These are phyloP conservation scores for Chloropicon primus DNA, from an alignment of 139 green algal species.

Conservation along the genomic window DNA sequence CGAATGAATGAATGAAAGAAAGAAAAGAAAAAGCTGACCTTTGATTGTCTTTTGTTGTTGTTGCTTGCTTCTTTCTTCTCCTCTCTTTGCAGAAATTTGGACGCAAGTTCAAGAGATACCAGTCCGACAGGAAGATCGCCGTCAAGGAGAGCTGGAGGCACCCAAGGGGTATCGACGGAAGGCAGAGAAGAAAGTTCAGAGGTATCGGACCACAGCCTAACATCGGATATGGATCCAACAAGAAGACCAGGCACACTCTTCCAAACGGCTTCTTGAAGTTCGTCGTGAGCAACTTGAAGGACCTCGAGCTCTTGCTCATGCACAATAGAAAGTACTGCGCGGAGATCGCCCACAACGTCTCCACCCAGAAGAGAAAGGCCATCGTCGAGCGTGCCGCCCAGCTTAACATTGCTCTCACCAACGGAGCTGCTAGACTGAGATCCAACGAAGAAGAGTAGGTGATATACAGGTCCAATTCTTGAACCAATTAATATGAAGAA, in stretches of 20 bases:
- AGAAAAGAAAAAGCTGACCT: too few species aligned
- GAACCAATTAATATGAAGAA: too few species aligned
- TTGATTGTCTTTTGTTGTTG: neutral
- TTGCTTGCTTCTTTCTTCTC: neutral
- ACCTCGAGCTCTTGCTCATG: constrained; percentile 97
- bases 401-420: constrained; percentile 87
- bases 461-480: too few species aligned
- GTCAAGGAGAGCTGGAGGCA: constrained; percentile 79
- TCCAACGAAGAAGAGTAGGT: neutral
- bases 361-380: constrained; percentile 79
- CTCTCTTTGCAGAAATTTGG: neutral
- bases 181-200: constrained; percentile 92
- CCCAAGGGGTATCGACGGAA: constrained; percentile 95
- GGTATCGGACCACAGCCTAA: constrained; percentile 83
- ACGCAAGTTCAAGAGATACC: constrained; percentile 68
- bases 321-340: constrained; percentile 88
- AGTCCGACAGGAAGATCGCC: constrained; percentile 68
- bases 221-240: constrained; percentile 90
- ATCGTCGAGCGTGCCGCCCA: constrained; percentile 89
- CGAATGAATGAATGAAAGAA: too few species aligned
- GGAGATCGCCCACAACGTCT: constrained; percentile 94
- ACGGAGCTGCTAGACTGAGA: constrained; percentile 68
- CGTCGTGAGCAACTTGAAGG: constrained; percentile 76
- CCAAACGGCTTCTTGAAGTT: constrained; percentile 85
- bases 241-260: constrained; percentile 81